These are phyloP conservation scores for Ajuga chamaepitys DNA, from an alignment of 257 asterid species.

Conservation along the genomic window DNA sequence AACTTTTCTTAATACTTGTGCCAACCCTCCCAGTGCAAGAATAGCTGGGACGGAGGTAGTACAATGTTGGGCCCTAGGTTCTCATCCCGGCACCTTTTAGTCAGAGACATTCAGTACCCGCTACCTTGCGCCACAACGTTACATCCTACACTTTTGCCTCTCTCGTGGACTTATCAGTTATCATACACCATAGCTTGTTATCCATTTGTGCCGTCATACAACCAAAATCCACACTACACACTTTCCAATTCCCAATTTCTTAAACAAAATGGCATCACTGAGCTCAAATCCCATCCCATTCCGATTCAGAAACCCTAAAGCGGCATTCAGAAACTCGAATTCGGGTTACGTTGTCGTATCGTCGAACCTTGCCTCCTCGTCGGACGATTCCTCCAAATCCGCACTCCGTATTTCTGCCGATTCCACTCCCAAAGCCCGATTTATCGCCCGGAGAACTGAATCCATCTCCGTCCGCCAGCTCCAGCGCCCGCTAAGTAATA, in stretches of 20 bases:
- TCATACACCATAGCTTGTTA: constrained; percentile 27
- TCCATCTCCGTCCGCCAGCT: constrained; percentile 61
- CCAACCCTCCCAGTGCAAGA: no score
- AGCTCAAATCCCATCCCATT: constrained; percentile 33
- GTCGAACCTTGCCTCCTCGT: constrained; percentile 32
- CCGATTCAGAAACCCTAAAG: constrained; percentile 35
- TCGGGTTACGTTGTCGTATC: constrained; percentile 17
- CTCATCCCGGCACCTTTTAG: no score
- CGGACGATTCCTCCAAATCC: constrained; percentile 42
- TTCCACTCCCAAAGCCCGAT: constrained; percentile 66
- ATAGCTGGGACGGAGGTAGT: no score
- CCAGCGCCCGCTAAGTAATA: constrained; percentile 67
- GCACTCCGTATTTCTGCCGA: constrained; percentile 51
- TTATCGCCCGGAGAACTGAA: constrained; percentile 60
- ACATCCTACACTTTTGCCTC: no score
- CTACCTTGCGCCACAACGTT: no score
- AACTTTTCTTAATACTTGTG: no score
- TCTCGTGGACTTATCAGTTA: constrained; percentile 30
- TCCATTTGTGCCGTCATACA: constrained; percentile 12
- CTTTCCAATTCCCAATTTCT: neutral
- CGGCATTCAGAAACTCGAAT: constrained; percentile 9
- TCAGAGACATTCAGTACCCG: no score
- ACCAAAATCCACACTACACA: neutral
- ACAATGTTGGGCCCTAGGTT: no score
- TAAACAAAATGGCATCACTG: constrained; percentile 42